Evolutionary conservation across 495 filamentous ascomycete genomes (phyloP), one percentile per base, ranked within the genome.

Genomic region (Darksidea phi): DNA sequence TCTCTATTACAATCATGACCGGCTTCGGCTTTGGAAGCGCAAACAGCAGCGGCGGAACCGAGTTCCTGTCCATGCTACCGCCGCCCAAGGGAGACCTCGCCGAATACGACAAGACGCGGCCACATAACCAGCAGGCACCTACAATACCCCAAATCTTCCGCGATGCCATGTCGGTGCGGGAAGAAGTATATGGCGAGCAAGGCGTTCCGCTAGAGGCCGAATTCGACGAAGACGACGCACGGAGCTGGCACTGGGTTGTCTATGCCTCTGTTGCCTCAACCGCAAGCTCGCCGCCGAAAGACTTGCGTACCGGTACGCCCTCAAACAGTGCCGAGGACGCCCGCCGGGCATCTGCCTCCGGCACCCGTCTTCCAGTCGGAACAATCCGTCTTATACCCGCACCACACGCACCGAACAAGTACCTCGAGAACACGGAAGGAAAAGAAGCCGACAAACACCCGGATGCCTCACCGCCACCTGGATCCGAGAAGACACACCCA

Each of bases 191-290:
- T 72, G 57, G 79, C 20, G 91, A 95, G 72, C 92, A 96, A 66
- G 64, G 76, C 11, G 82, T 88, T 25, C 80, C 86, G 0, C 71
- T 83, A 0, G 81, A 82, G 1, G 79, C 80, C 66, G 93, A 97
- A 67, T 77, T 88, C 67, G 93, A 97, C 75, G 73, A 73, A 1
- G 90, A 96, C 71, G 93, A 97, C 71, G 18, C 75, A 1, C 81
- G 89, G 7, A 84, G 82, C 61, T 90, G 84, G 76, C 91, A 96
- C 71, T 96, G 88, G 87, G 82, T 96, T 26, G 74, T 85, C 25
- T 95, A 91, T 74, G 83, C 82, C 38, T 78, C 75, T 20, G 76
- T 81, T 43, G 73, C 76, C 58, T 6, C 48, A 5, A 36, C 61
- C 17, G 23, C 54, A 6, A 18, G 17, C 49, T 59, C 26, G 68